Percentiles rank a stretch among this genome's conserved stretches.
These are phyloP conservation scores for Triadica sebifera DNA, from an alignment of 345 rosid genomes.

Conservation along the genomic window DNA sequence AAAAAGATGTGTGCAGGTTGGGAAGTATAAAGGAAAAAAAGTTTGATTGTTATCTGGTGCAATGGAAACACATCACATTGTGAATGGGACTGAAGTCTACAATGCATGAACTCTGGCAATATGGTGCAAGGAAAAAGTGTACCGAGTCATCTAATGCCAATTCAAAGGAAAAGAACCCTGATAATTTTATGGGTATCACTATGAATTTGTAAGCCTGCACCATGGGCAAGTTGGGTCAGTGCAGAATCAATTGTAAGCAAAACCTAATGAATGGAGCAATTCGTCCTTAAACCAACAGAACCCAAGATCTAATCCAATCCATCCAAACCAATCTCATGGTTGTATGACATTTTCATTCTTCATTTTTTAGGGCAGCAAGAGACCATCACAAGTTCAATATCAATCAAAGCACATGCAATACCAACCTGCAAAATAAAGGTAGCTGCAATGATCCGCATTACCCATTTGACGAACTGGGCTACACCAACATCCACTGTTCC, in stretches of 20 bases:
- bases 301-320: neutral
- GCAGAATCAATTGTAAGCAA: too few relatives aligned
- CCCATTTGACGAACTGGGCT: constrained; percentile 93
- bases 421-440: constrained; percentile 71
- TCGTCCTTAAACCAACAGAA: neutral
- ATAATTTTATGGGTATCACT: neutral
- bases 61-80: too few relatives aligned
- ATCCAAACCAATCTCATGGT: too few relatives aligned
- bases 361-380: constrained; percentile 6
- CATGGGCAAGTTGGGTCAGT: neutral
- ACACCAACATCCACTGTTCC: constrained; percentile 77
- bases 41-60: too few relatives aligned
- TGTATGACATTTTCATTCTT: neutral
- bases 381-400: neutral
- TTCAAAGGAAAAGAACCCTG: too few relatives aligned
- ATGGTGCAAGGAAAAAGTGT: too few relatives aligned
- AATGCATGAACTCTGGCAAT: too few relatives aligned
- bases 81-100: too few relatives aligned
- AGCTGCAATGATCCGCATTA: constrained; percentile 71
- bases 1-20: too few relatives aligned
- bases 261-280: neutral
- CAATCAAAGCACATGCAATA: neutral
- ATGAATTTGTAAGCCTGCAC: neutral
- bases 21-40: too few relatives aligned
- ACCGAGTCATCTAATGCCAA: too few relatives aligned